Base-by-base conservation (phyloP, 1,284 basidiomycete species). In the Filobasidium uniguttulatum region DNA sequence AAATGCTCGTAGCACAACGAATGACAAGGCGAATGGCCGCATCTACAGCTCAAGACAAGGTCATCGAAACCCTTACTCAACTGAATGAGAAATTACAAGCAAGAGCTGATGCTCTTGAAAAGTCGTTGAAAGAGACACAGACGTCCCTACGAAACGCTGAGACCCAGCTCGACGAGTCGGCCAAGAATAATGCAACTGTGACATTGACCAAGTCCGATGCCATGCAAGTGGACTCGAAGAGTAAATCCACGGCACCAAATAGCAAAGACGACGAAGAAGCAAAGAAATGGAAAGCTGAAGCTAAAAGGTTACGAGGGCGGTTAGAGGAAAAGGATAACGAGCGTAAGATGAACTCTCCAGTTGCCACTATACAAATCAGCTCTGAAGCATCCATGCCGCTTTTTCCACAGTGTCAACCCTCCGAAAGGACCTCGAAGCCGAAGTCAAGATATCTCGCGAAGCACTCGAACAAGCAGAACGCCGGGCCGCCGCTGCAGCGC, bases 401-500 rank as follows among this genome's bases (percentile, higher is more conserved):
- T 15, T 36, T 3, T 25, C 26, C 9, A 7, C 50, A 66, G 65
- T 61, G 26, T 45, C 53, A 1, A 52, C 56, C 23, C 40, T 65
- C 14, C 59, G 64, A 48, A 56, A 58, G n/a, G 64, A 68, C 26
- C 62, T 61, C 47, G 58, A 65, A 34, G 58, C 59, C 10, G 68
- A 70, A 54, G 58, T 65, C 19, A 56, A 58, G 25, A 59, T 64
- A 30, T 63, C 64, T 8, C 60, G 60, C 17, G 55, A 56, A 7
- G 46, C 56, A n/a, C 50, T 56, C 23, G 45, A 45, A 8, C 40
- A 36, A 5, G 38, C 49, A 3, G 9, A 52, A 34, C 25, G 48
- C 44, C 34, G 43, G 49, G 34, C 57, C 23, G n/a, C 52, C 22
- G 40, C 40, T 10, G 23, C 26, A 8, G 35, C 55, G 23, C 20